Conservation (phyloP, 352 stramenopile genomes). For the Saprolegnia parasitica region DNA sequence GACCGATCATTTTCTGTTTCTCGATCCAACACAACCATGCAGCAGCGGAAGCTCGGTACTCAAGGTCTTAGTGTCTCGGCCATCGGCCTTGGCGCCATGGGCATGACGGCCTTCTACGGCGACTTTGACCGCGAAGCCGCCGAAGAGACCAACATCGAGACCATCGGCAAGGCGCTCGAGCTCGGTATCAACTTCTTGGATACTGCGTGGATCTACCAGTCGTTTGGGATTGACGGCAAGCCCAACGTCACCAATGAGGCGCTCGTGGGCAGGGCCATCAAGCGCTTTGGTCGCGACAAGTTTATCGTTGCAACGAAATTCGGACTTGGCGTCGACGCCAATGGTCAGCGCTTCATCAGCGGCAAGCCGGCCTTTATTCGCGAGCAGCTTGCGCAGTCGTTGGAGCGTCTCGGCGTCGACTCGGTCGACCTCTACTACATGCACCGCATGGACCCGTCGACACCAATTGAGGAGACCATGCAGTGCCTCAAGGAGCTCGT, state of each 20-base stretch:
- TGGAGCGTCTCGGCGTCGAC: constrained; percentile 50
- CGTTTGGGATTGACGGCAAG: constrained; percentile 36
- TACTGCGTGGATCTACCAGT: constrained; percentile 52
- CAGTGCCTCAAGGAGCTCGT: constrained; percentile 30
- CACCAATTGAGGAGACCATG: constrained; percentile 67
- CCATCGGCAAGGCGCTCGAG: constrained; percentile 29
- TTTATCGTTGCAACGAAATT: constrained; percentile 69
- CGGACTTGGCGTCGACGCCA: constrained; percentile 43
- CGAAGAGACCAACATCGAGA: constrained; percentile 5
- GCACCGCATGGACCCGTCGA: constrained; percentile 54
- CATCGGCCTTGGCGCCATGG: constrained; percentile 18
- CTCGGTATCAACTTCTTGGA: constrained; percentile 65
- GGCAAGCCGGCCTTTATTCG: constrained; percentile 56
- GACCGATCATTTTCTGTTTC: too few species aligned
- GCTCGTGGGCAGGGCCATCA: constrained; percentile 46
- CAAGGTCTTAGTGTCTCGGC: constrained; percentile 20
- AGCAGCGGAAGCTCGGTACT: constrained; percentile 13
- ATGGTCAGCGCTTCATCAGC: constrained; percentile 38
- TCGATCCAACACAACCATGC: too few species aligned
- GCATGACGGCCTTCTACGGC: constrained; percentile 20
- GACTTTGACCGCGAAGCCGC: constrained; percentile 18
- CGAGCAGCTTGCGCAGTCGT: constrained; percentile 52
- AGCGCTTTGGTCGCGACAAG: constrained; percentile 52
- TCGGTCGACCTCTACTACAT: constrained; percentile 70
- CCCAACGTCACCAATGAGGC: constrained; percentile 55